These are phyloP conservation scores for Monosporascus sp. DNA, from an alignment of 2,329 filamentous ascomycete genomes.

Conservation along the genomic window DNA sequence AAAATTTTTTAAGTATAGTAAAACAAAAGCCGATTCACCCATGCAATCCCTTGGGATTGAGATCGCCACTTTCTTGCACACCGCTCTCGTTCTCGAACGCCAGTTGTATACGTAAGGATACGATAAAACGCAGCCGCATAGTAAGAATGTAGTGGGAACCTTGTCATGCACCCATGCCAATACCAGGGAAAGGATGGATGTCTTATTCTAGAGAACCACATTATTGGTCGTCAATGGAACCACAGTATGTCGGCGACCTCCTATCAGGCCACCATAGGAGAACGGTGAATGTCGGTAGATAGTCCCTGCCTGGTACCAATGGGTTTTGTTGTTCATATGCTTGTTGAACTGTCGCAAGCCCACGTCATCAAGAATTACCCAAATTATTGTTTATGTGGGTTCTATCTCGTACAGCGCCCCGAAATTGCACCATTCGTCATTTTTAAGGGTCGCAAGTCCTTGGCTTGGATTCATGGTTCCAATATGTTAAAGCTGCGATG, in stretches of 20 bases:
- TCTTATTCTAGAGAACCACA: background rate
- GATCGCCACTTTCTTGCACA: background rate
- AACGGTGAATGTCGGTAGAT: background rate
- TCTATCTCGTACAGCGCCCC: background rate
- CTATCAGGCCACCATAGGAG: background rate
- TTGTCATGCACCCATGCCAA: background rate
- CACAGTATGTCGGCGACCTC: background rate
- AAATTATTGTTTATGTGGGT: constrained; percentile 19
- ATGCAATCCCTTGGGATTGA: background rate
- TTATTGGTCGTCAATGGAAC: background rate
- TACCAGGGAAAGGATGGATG: background rate
- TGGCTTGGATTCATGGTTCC: too few species aligned
- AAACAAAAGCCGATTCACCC: background rate
- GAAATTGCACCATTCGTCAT: background rate
- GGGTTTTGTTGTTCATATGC: background rate
- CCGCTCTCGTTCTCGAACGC: background rate
- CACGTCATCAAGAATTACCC: constrained; percentile 17
- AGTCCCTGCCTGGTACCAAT: background rate
- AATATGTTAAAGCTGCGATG: background rate
- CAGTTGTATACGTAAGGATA: background rate
- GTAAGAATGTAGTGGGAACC: background rate
- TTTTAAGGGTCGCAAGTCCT: too few species aligned
- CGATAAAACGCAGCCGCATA: background rate
- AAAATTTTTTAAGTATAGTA: background rate
- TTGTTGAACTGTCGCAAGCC: constrained; percentile 6